A percentile compares a stretch with the other conserved stretches of the same genome.
Conservation (phyloP, 148 eudicot species). For the Vaccinium vitisidaea region DNA sequence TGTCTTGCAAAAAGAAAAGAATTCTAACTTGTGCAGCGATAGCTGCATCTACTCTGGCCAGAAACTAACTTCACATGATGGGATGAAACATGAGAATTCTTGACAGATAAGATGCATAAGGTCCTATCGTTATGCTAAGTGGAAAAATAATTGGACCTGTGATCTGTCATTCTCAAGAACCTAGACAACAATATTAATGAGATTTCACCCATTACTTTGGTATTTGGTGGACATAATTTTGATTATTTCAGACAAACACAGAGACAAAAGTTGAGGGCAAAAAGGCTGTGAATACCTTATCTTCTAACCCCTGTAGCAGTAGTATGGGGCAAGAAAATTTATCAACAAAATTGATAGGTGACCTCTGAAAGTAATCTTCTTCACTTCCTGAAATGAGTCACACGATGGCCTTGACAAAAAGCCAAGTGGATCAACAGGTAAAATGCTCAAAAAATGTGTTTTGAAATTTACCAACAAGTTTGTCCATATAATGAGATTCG, state of each 20-base stretch:
- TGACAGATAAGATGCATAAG: not conserved
- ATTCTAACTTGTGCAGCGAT: not conserved
- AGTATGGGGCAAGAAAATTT: slow-evolving; percentile 86
- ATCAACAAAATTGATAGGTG: slow-evolving; percentile 83
- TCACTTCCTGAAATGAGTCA: slow-evolving; percentile 55
- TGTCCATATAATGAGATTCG: slow-evolving; percentile 76
- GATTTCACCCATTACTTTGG: not conserved
- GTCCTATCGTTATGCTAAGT: not conserved
- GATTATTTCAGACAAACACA: not conserved
- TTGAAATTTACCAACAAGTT: slow-evolving; percentile 64
- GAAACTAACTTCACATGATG: not conserved
- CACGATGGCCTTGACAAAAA: not conserved
- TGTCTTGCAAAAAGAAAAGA: not conserved
- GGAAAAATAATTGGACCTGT: not conserved
- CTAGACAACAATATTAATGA: not conserved
- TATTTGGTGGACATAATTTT: not conserved
- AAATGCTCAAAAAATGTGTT: not conserved
- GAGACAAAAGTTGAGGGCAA: not conserved
- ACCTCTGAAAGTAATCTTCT: slow-evolving; percentile 59
- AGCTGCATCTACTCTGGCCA: not conserved
- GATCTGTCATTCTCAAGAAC: not conserved
- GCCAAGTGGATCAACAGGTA: not conserved
- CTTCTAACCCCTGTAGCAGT: slow-evolving; percentile 88
- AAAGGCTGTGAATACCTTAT: slow-evolving; percentile 47
- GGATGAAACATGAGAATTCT: not conserved